These are phyloP conservation scores for Pholiota molesta DNA, from an alignment of 768 basidiomycete species.

Conservation along the genomic window DNA sequence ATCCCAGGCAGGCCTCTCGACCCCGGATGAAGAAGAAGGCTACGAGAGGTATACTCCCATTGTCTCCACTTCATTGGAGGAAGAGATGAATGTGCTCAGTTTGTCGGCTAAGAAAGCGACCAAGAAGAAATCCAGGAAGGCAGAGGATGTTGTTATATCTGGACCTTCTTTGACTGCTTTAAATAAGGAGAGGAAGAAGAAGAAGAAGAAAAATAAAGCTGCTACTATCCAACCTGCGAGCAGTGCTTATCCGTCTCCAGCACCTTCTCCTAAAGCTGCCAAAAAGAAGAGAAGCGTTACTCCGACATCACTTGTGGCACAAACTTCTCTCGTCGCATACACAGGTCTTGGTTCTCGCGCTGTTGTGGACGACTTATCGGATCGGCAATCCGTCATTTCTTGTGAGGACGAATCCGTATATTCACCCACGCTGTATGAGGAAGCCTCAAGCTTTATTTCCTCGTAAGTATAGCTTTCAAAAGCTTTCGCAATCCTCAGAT, in stretches of 20 bases:
- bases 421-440: slow-evolving; percentile 49
- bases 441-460: slow-evolving; percentile 62
- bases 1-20: slow-evolving; percentile 13
- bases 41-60: slow-evolving; percentile 13
- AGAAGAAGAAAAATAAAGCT: slow-evolving; percentile 22
- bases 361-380: slow-evolving; percentile 56
- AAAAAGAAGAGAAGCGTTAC: slow-evolving; percentile 15
- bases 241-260: slow-evolving; percentile 13
- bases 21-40: slow-evolving; percentile 7
- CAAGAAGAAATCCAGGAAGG: slow-evolving; percentile 19
- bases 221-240: neutral
- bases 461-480: slow-evolving; percentile 47
- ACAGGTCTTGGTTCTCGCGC: slow-evolving; percentile 27
- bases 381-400: slow-evolving; percentile 40
- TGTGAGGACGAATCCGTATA: slow-evolving; percentile 29
- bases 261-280: slow-evolving; percentile 14
- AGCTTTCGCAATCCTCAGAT: neutral
- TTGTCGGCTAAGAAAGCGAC: slow-evolving; percentile 11
- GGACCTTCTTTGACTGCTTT: neutral
- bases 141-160: slow-evolving; percentile 1
- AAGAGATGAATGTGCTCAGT: slow-evolving; percentile 16
- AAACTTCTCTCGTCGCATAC: slow-evolving; percentile 12
- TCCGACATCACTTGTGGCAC: neutral
- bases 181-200: slow-evolving; percentile 17
- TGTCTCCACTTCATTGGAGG: slow-evolving; percentile 13